Evolutionary conservation across 306 rosid genomes (phyloP).

Genomic region (Alnus glutinosa): DNA sequence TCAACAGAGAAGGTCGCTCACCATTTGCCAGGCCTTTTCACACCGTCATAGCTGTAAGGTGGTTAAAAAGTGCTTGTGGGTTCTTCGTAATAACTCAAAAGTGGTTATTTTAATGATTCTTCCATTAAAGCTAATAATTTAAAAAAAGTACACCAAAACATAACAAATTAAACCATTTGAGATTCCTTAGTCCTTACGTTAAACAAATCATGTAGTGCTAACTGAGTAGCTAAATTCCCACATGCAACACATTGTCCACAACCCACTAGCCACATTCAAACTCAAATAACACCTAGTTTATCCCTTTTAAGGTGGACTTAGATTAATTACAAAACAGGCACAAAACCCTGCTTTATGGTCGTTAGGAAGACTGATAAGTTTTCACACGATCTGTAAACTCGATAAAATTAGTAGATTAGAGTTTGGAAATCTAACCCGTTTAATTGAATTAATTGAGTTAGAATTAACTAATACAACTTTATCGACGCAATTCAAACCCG

Average conservation of each 20-base stretch:
- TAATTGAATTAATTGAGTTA: too few species aligned
- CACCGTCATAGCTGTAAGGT: neutral
- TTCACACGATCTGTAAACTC: too few species aligned
- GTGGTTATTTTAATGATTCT: neutral
- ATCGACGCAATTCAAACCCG: too few species aligned
- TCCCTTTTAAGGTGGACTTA: too few species aligned
- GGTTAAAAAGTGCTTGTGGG: too few species aligned
- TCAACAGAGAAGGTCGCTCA: neutral
- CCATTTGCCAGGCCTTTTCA: neutral
- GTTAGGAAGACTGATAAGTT: too few species aligned
- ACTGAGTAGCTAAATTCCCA: conserved; percentile 16
- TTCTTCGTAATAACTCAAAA: too few species aligned
- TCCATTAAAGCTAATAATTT: conserved; percentile 5
- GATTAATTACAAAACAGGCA: too few species aligned
- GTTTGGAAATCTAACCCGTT: too few species aligned
- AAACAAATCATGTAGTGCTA: neutral
- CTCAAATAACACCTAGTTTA: neutral
- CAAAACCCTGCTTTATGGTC: too few species aligned
- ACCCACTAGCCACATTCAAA: conserved; percentile 29
- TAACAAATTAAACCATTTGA: neutral
- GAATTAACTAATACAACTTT: too few species aligned
- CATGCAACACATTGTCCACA: conserved; percentile 6
- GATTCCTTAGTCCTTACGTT: neutral
- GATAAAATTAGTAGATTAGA: too few species aligned
- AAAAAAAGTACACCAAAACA: neutral